Base-by-base conservation (phyloP, 805 yeast species). In the Candida xyloterini region DNA sequence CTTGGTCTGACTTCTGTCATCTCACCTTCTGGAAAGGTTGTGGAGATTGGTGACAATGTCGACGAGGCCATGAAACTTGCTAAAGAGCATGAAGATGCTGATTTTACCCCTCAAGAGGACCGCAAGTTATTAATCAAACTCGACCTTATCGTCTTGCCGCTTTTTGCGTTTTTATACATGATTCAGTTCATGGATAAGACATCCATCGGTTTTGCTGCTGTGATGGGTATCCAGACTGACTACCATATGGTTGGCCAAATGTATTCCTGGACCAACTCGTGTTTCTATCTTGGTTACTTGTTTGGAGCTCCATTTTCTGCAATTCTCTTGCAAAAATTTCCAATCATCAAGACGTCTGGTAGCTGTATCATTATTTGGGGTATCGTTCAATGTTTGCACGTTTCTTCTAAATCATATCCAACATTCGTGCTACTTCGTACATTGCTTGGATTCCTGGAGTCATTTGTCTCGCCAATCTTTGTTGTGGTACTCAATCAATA, bases 401-500 rank as follows among this genome's bases (percentile, higher is more conserved):
- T 72, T 50, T 60, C 69, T 1, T 68, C 72, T 26, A 50, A 44
- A 25, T 67, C 65, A 42, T 68, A 66, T 46, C 63, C 65, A 14
- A 74, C 76, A 11, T 63, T 74, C 3, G 59, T 64, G 28, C 67
- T 61, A 2, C 42, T 71, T 24, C 57, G 80, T 43, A 71, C 74
- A 49, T 65, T 71, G 45, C 54, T 74, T 24, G 82, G 81, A 10
- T 60, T 66, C 46, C 60, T 74, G 3, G 84, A 78, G 52, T 62
- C 75, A 29, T 65, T 71, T 20, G 69, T 78, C 15, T 68, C 78
- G n/a, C 84, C 85, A 1, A 74, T 76, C 4, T 71, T 69, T 56
- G 70, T 74, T 15, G 64, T 77, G 15, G 51, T 78, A 25, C 75
- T 79, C 9, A 52, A 73, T 27, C 80, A 76, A 51, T 79, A 74